Conservation (phyloP, 805 yeast genomes). For the Pichia sporocuriosa region DNA sequence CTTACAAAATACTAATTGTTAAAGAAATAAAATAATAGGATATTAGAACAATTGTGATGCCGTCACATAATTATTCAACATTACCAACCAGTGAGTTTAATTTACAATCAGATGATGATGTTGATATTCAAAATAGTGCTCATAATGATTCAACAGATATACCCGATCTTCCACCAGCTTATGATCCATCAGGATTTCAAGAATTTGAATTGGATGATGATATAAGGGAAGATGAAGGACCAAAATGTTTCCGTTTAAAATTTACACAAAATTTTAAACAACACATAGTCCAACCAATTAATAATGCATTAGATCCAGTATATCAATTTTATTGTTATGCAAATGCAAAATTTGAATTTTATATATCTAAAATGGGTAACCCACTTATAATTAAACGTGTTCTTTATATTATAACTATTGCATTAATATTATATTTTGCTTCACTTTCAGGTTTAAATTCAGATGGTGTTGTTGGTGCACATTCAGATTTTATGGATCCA, state of each 20-base stretch:
- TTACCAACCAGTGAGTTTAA: constrained; percentile 1
- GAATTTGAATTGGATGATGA: constrained; percentile 42
- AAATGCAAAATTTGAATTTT: constrained; percentile 44
- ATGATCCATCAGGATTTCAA: constrained; percentile 22
- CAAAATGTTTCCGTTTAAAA: constrained; percentile 17
- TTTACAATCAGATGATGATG: not conserved
- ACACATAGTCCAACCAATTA: constrained; percentile 36
- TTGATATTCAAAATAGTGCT: not conserved
- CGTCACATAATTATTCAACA: constrained; percentile 6
- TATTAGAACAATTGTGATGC: too few species aligned
- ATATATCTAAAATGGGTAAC: constrained; percentile 66
- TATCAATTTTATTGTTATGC: constrained; percentile 40
- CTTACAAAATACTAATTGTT: too few species aligned
- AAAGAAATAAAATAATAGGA: too few species aligned
- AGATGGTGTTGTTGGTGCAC: constrained; percentile 30
- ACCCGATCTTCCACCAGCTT: constrained; percentile 23
- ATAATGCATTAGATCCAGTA: constrained; percentile 44
- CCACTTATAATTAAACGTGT: constrained; percentile 78
- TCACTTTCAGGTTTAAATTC: constrained; percentile 53
- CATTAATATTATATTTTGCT: constrained; percentile 49
- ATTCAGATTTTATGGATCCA: constrained; percentile 61
- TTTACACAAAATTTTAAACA: constrained; percentile 32
- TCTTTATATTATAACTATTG: constrained; percentile 59
- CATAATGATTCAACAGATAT: not conserved
- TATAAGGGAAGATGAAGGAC: not conserved